Base-by-base conservation (phyloP, 2,329 filamentous ascomycete genomes). In the Aureobasidium melanogenum region DNA sequence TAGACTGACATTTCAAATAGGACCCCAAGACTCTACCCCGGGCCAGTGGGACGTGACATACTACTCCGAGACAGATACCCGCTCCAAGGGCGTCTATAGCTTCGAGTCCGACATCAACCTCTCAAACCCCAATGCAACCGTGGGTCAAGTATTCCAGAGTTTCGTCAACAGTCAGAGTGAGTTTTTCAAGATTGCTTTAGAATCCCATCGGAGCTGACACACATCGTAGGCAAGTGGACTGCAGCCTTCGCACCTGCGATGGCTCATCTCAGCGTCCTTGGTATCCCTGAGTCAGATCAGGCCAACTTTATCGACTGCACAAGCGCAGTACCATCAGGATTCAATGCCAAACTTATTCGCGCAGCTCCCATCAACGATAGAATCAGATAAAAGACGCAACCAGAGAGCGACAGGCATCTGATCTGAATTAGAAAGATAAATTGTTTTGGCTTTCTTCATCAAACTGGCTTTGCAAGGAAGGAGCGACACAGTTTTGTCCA, bases 11-110 rank as follows among this genome's bases (percentile, higher is more conserved):
- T 8, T 57, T 68, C 14, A 69, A 19, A 75, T 73, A 51, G 68
- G 69, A 6, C 65, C 78, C 0, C 76, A 80, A 62, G 80, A 83
- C 65, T 72, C 74, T 5, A 82, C 80, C 0, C 77, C 77, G 0
- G 76, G 73, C 15, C 69, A 77, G 0, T 83, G 79, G 79, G 81
- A 84, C 63, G 76, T 75, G 0, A 68, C 71, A 8, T 84, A 77
- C 67, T 84, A 82, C 67, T 64, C 69, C 39, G 60, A 73, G 56
- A 73, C 69, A n/a, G 64, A 70, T 26, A 68, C 65, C 15, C 60
- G 26, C 36, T 66, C 69, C 2, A 60, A 62, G 0, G 67, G 66
- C 14, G 66, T 71, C 10, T 64, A 69, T n/a, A 67, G 68, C 32
- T 69, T 73, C 44, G 65, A 68, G 1, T 67, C 65, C 9, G 71